phyloP scores from a whole-genome alignment of 164 flowering plant species.

The Vitis labrusca region DNA sequence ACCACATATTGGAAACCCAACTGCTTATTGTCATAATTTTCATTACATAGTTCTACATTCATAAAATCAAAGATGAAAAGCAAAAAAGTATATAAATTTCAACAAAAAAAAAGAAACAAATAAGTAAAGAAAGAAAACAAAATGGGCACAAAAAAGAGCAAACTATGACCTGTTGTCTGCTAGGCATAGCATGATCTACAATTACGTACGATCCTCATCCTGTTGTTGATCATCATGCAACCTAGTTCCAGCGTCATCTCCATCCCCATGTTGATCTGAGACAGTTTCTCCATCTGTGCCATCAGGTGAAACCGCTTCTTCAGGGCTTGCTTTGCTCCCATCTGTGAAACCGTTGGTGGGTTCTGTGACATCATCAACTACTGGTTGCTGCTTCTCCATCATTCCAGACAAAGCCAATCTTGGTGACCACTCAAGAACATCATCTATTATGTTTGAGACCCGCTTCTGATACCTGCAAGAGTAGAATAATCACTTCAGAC shows the following conservation, averaged over 20 bases:
- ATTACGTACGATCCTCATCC: slow-evolving; percentile 17
- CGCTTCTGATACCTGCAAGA: slow-evolving; percentile 88
- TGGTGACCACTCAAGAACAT: slow-evolving; percentile 96
- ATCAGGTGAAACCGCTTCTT: slow-evolving; percentile 21
- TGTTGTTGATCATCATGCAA: slow-evolving; percentile 19
- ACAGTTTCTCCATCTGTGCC: slow-evolving; percentile 18
- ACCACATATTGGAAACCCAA: slow-evolving; percentile 1
- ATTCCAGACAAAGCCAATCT: slow-evolving; percentile 83
- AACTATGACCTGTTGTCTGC: not conserved
- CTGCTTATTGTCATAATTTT: slow-evolving; percentile 11
- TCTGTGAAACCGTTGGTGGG: slow-evolving; percentile 29
- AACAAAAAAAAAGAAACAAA: not conserved
- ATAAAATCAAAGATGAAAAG: slow-evolving; percentile 2
- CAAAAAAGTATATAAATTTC: not conserved
- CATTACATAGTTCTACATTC: slow-evolving; percentile 23
- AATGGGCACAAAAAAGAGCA: no score
- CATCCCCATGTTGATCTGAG: slow-evolving; percentile 24
- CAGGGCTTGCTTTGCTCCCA: slow-evolving; percentile 26
- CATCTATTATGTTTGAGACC: slow-evolving; percentile 92
- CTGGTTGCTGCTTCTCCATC: slow-evolving; percentile 76
- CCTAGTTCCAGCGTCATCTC: slow-evolving; percentile 27
- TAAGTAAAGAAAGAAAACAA: not conserved
- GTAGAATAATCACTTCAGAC: not conserved
- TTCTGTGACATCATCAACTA: slow-evolving; percentile 58
- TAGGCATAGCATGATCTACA: not conserved